Percentiles rank a stretch among this genome's conserved stretches.
Conservation (phyloP, 305 asterid genomes). For the Nicotiana rustica region DNA sequence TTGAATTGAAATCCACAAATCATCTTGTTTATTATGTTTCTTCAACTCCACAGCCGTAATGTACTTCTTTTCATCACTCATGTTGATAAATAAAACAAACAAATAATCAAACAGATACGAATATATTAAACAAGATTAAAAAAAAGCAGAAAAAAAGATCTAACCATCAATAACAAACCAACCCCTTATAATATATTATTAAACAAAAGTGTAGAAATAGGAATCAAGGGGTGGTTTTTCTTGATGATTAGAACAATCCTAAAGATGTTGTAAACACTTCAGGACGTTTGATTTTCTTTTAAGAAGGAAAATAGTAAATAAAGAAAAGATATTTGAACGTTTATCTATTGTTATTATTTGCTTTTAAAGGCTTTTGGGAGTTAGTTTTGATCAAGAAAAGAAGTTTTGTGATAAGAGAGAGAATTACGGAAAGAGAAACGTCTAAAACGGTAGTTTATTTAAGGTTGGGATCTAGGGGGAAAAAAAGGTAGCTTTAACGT, state of each 20-base stretch:
- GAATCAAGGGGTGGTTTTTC: background rate
- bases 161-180: conserved; percentile 11
- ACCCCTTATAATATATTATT: conserved; percentile 5
- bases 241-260: conserved; percentile 27
- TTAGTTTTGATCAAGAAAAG: background rate
- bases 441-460: conserved; percentile 9
- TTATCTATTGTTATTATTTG: background rate
- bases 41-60: conserved; percentile 45
- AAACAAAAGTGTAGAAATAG: background rate
- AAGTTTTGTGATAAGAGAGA: conserved; percentile 25
- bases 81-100: background rate
- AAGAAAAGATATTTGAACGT: background rate
- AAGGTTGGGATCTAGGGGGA: background rate
- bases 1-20: conserved; percentile 52
- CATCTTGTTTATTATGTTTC: conserved; percentile 44
- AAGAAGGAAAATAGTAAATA: background rate
- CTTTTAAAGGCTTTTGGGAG: background rate
- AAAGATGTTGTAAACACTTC: conserved; percentile 23
- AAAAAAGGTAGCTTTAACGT: background rate
- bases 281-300: background rate
- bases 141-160: background rate
- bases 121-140: background rate
- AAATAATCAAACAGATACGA: background rate
- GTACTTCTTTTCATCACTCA: conserved; percentile 43
- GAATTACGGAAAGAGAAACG: conserved; percentile 1